Percentiles rank a stretch among this genome's conserved stretches.
phyloP scores from a whole-genome alignment of 768 basidiomycete genomes.

The Kwoniella mangroviensis region DNA sequence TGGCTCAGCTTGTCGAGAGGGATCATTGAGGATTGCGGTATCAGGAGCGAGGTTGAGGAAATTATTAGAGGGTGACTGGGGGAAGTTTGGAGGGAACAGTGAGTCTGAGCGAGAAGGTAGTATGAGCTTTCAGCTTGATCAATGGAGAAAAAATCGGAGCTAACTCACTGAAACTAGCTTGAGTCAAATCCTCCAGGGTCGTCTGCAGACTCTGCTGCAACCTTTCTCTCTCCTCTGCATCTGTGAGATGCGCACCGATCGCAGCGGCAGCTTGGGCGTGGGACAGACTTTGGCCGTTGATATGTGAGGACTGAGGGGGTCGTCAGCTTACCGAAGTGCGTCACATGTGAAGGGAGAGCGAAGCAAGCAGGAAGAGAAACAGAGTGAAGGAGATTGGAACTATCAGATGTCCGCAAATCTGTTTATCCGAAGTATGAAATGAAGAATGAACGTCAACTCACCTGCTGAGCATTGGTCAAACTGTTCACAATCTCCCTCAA shows the following conservation, averaged over 20 bases:
- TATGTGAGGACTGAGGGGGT: constrained; percentile 12
- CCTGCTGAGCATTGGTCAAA: constrained; percentile 49
- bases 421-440: too few relatives aligned
- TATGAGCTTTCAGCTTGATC: neutral
- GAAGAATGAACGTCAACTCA: constrained; percentile 15
- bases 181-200: constrained; percentile 38
- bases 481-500: constrained; percentile 54
- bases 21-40: neutral
- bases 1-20: constrained; percentile 7
- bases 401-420: too few relatives aligned
- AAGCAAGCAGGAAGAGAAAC: neutral
- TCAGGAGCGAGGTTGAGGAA: constrained; percentile 20
- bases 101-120: constrained; percentile 14
- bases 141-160: neutral
- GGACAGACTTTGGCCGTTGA: constrained; percentile 19
- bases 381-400: neutral
- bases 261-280: constrained; percentile 36
- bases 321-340: neutral
- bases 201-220: constrained; percentile 36
- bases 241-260: constrained; percentile 37
- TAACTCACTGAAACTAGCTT: constrained; percentile 30
- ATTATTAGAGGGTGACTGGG: constrained; percentile 11
- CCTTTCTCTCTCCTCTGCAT: constrained; percentile 36
- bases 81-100: constrained; percentile 28
- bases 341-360: neutral